Evolutionary conservation across 768 basidiomycete species (phyloP).

Genomic region (Boletus tomentosulus): DNA sequence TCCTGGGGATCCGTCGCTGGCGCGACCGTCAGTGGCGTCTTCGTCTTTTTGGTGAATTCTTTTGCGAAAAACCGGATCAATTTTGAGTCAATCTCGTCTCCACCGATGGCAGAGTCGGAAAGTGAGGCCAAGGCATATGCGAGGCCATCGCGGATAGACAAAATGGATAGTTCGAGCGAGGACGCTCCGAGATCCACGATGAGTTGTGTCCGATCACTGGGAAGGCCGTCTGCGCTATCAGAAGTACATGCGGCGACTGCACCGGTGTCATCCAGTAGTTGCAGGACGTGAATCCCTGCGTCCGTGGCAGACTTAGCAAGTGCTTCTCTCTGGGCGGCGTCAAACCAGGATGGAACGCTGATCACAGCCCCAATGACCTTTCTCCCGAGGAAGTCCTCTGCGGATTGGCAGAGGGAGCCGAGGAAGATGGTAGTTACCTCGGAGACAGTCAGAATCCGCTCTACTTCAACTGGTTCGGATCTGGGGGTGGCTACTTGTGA

Average conservation of each 20-base stretch:
- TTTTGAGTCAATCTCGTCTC: conserved; percentile 72
- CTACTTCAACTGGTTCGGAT: conserved; percentile 60
- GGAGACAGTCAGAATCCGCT: conserved; percentile 73
- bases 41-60: conserved; percentile 97
- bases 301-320: conserved; percentile 69
- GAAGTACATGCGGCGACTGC: conserved; percentile 61
- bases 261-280: conserved; percentile 83
- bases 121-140: conserved; percentile 57
- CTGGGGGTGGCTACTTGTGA: conserved; percentile 69
- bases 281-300: conserved; percentile 80
- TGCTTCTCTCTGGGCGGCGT: conserved; percentile 61
- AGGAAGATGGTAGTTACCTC: conserved; percentile 88
- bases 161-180: conserved; percentile 61
- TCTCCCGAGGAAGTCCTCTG: conserved; percentile 86
- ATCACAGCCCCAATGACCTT: conserved; percentile 79
- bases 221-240: conserved; percentile 37
- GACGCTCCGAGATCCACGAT: conserved; percentile 80
- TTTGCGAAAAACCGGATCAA: conserved; percentile 89
- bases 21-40: conserved; percentile 61
- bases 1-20: conserved; percentile 57
- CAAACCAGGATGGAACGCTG: conserved; percentile 75
- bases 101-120: conserved; percentile 47
- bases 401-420: conserved; percentile 76
- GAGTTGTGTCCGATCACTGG: conserved; percentile 69
- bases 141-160: conserved; percentile 75